Base-by-base conservation (phyloP, 139 green algal species). In the Coccomyxa sp. region DNA sequence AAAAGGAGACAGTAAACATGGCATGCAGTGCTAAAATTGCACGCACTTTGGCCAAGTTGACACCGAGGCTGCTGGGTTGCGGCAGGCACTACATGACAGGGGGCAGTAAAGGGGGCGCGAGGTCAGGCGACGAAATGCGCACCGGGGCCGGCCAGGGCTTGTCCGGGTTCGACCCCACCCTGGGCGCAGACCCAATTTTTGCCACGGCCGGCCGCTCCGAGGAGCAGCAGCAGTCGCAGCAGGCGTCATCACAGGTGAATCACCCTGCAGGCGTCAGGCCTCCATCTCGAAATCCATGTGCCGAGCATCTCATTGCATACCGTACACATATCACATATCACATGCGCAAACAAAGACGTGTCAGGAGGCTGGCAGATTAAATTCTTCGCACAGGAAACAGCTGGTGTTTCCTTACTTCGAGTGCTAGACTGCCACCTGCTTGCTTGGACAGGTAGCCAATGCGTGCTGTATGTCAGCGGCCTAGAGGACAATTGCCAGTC, bases 61-160 rank as follows among this genome's bases (percentile, higher is more conserved):
- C 7, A 51, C 7, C 38, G 38, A 11, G 38, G 38, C 38, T 51
- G 38, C 38, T 32, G 63, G 14, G n/a, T 14, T 77, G 58, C 32
- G 51, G 25, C 86, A 93, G 90, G 79, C 88, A 91, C 77, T 95
- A 90, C 85, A 92, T 96, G 87, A 77, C 89, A 15, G 93, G 92
- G 14, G 91, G 89, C n/a, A 80, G 77, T 13, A 88, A 90, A 58
- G 79, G 77, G n/a, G 85, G 80, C 57, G 76, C 83, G 45, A 80
- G 71, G 23, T 67, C 31, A 30, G 77, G 30, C 9, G 30, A 28
- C 32, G 63, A n/a, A 51, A 3, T 7, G 38, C 38, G 38, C 38
- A 51, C 38, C n/a, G 77, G 85, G 31, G 84, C 87, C 79, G 86
- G 86, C 58, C 83, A 83, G 1, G 82, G 85, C 28, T 59, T 84